These are phyloP conservation scores for Paraphaeosphaeria minitans DNA, from an alignment of 2,329 filamentous ascomycete genomes.

Conservation along the genomic window DNA sequence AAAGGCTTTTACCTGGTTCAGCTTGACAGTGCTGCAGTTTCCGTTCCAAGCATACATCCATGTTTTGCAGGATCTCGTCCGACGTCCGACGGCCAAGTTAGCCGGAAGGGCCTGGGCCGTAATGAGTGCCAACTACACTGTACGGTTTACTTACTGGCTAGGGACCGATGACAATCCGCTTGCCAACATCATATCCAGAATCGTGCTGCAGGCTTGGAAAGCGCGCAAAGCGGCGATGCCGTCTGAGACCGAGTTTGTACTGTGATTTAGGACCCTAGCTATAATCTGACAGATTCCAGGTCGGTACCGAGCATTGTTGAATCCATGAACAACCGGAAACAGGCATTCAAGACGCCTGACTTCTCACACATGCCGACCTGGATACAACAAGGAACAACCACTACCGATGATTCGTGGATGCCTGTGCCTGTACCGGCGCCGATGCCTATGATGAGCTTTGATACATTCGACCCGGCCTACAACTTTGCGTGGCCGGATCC, in stretches of 20 bases:
- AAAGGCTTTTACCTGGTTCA: conserved; percentile 50
- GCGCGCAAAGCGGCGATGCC: conserved; percentile 1
- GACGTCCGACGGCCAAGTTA: conserved; percentile 41
- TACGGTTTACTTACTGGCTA: conserved; percentile 31
- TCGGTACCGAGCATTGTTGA: background rate
- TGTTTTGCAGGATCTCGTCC: conserved; percentile 50
- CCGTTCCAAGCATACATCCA: conserved; percentile 58
- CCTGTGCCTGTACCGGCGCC: background rate
- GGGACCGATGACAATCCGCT: conserved; percentile 28
- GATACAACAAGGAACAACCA: background rate
- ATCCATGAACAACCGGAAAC: background rate
- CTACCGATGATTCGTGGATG: conserved; percentile 7
- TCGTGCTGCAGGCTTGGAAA: conserved; percentile 59
- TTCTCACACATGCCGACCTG: background rate
- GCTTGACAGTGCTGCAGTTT: conserved; percentile 49
- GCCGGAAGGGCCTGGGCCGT: conserved; percentile 50
- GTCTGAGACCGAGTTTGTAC: background rate
- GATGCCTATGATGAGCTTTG: background rate
- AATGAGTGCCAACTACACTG: conserved; percentile 53
- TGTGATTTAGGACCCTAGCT: background rate
- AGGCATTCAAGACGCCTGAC: background rate
- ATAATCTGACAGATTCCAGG: background rate
- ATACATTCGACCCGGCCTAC: background rate
- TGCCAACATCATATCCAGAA: conserved; percentile 55
- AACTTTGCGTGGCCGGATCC: conserved; percentile 2